A percentile compares a stretch with the other conserved stretches of the same genome.
phyloP scores from a whole-genome alignment of 805 yeast species.

The Ogataea corticis region DNA sequence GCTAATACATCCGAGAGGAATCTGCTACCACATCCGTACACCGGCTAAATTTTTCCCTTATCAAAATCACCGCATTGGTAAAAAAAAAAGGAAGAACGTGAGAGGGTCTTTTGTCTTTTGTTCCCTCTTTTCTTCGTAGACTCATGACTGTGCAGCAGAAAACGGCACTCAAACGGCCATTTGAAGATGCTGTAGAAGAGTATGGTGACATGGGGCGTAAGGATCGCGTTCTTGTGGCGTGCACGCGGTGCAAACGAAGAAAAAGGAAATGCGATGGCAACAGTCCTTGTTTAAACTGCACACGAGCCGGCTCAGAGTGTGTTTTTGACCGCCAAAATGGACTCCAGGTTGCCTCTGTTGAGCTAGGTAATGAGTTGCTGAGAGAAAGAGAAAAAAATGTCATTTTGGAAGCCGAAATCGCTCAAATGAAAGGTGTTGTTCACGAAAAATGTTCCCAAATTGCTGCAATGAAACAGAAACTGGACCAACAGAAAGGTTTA shows the following conservation, averaged over 20 bases:
- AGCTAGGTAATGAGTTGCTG: not conserved
- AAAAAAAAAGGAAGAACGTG: not conserved
- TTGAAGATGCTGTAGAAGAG: not conserved
- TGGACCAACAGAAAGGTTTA: not conserved
- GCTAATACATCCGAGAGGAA: not conserved
- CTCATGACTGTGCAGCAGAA: conserved; percentile 2
- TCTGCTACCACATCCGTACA: conserved; percentile 1
- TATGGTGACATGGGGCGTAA: not conserved
- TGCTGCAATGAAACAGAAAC: not conserved
- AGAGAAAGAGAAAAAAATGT: conserved; percentile 3
- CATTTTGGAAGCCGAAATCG: conserved; percentile 5
- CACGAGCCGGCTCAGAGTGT: conserved; percentile 12
- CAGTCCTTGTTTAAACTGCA: conserved; percentile 17
- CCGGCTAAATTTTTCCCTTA: not conserved
- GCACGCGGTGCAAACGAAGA: conserved; percentile 20
- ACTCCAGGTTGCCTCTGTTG: not conserved
- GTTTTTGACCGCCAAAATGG: conserved; percentile 7
- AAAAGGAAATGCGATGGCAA: conserved; percentile 24
- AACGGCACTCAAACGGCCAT: not conserved
- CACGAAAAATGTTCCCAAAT: conserved; percentile 3
- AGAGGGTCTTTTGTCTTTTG: not conserved
- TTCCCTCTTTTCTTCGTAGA: not conserved
- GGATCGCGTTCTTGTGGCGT: conserved; percentile 21
- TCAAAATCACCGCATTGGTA: not conserved
- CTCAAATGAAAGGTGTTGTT: not conserved